Conservation (phyloP, 225 moss, liverwort and hornwort species). For the Lunularia cruciata region DNA sequence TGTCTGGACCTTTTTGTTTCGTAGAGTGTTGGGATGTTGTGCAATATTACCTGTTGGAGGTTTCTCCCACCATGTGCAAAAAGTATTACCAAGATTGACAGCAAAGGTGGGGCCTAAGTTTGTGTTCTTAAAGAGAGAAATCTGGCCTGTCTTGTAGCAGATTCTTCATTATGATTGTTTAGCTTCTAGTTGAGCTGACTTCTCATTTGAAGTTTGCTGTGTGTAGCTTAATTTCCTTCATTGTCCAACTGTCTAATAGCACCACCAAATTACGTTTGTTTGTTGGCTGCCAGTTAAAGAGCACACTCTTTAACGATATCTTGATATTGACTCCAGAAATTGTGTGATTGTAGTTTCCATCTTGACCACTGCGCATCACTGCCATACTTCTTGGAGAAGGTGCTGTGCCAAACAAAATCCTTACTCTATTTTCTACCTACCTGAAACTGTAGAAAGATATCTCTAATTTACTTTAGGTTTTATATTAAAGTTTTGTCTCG, state of each 20-base stretch:
- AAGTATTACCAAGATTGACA: not conserved
- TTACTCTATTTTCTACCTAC: not conserved
- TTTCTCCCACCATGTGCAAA: not conserved
- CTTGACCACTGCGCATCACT: slow-evolving; percentile 98
- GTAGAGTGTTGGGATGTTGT: slow-evolving; percentile 20
- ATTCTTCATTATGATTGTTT: not conserved
- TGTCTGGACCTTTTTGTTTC: not conserved
- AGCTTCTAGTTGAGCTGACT: too few species aligned
- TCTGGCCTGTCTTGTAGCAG: not conserved
- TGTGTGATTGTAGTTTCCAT: slow-evolving; percentile 75
- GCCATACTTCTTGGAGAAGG: slow-evolving; percentile 96
- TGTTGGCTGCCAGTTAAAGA: too few species aligned
- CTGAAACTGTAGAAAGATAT: too few species aligned
- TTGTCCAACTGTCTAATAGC: too few species aligned
- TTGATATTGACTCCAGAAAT: too few species aligned
- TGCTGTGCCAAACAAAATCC: slow-evolving; percentile 18
- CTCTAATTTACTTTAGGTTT: not conserved
- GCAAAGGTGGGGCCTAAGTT: not conserved
- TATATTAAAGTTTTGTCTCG: not conserved
- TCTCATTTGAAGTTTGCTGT: too few species aligned
- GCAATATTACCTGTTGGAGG: not conserved
- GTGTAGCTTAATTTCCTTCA: too few species aligned
- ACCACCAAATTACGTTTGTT: too few species aligned
- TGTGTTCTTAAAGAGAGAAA: not conserved
- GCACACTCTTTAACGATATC: too few species aligned